Evolutionary conservation across 257 asterid species (phyloP), one percentile per base, ranked within the genome.

Genomic region (Solanum dulcamara): DNA sequence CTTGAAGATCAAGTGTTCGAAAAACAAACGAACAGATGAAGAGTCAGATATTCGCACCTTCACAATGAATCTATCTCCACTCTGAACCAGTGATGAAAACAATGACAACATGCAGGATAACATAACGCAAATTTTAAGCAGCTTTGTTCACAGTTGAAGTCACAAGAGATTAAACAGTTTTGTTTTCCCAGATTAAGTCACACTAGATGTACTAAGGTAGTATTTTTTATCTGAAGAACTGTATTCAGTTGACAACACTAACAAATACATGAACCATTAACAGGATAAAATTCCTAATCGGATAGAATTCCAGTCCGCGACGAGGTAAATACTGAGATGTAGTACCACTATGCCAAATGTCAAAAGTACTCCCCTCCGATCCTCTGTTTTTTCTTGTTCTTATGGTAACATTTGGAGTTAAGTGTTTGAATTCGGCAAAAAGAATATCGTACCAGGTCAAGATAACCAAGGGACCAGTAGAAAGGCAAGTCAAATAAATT

Each of bases 61-160:
- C 93, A 96, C 91, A 0, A 95, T 81, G 38, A 95, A 96, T 87
- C 88, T 89, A 84, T 96, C 98, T 84, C 98, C 98, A 84, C 99
- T 96, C 99, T 95, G 91, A 83, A 84, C 53, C 81, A 85, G 30
- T 74, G 53, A 55, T 80, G 7, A 85, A 83, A 83, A 40, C 10
- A 9, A 83, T 26, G 66, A 85, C 62, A 86, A 67, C 18, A 85
- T 50, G 5, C 9, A 83, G 38, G 68, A 17, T n/a, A 40, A 40
- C n/a, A 20, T n/a, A 12, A 17, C 35, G 46, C 9, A 67, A 51
- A 70, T 11, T 48, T 81, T 10, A 38, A 20, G 50, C 9, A 86
- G 15, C 35, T 67, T 0, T 7, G 26, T 75, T 75, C 82, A 46
- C 2, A 32, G 4, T 46, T 75, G 60, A 4, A 75, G 40, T 75